Evolutionary conservation across 345 rosid species (phyloP), one percentile per base, ranked within the genome.

Genomic region (Theobroma cacao): DNA sequence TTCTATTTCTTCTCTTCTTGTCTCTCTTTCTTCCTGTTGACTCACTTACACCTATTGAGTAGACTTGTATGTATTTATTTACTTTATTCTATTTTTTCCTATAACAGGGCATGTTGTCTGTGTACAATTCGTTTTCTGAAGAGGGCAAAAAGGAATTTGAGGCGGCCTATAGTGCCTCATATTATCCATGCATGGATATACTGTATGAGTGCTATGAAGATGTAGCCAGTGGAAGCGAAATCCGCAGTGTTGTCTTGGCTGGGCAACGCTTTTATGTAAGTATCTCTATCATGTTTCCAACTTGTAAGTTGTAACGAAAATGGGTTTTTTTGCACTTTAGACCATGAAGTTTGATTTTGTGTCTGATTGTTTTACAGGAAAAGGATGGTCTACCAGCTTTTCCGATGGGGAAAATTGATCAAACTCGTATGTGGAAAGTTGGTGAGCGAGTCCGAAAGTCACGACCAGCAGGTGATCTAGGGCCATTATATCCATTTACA

Each of bases 361-460:
- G 58, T 5, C 62, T 26, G 31, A n/a, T 75, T 31, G 24, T 45
- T 30, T 75, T 30, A 72, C 86, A 94, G 97, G 98, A 94, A 45
- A 94, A 94, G 82, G 98, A 94, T 26, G 97, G 97, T 24, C 86
- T 94, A 50, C 98, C 97, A n/a, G 89, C 98, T 67, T 94, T 94
- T 83, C 98, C 98, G 14, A 94, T 94, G 97, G 98, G 98, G 28
- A 94, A 91, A 83, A 94, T 94, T 72, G 98, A 94, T 66, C 97
- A 91, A 85, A 94, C 97, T 47, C 92, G 91, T 47, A 94, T 94
- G 98, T 92, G 98, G 98, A 94, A 90, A 82, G 96, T 94, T 2
- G 98, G 98, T 75, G 92, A 92, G 86, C 88, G 77, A 9, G 97
- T 94, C 50, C 81, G 97, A 72, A 84, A 89, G 72, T 20, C 87